Percentiles rank a stretch among this genome's conserved stretches.
Conservation (phyloP, 306 rosid species). For the Dryas drummondii region DNA sequence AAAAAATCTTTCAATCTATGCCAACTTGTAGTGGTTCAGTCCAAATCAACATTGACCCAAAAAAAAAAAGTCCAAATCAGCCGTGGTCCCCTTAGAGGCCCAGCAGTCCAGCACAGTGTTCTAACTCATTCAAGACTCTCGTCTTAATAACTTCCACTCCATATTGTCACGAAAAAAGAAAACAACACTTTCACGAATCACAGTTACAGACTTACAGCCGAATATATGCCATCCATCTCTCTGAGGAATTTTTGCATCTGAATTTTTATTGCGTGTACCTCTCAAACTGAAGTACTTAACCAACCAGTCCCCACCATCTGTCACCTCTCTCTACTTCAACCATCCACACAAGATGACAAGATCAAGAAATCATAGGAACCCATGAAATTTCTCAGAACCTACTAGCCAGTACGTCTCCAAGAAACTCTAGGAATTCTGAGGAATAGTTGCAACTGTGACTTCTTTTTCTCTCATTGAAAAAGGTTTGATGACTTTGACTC, state of each 20-base stretch:
- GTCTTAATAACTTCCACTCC: not conserved
- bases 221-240: not conserved
- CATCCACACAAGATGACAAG: not conserved
- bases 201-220: not conserved
- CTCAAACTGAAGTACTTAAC: not conserved
- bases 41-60: too few relatives aligned
- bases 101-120: too few relatives aligned
- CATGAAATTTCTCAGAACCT: not conserved
- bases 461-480: not conserved
- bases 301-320: constrained; percentile 18
- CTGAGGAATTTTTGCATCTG: not conserved
- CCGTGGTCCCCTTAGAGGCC: not conserved
- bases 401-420: not conserved
- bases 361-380: not conserved
- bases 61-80: not conserved
- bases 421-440: constrained; percentile 1
- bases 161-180: too few relatives aligned
- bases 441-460: not conserved
- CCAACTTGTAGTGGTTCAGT: too few relatives aligned
- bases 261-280: not conserved
- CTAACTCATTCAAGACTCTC: too few relatives aligned
- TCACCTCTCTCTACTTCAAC: not conserved
- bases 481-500: constrained; percentile 6
- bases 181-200: too few relatives aligned
- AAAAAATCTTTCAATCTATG: too few relatives aligned